These are phyloP conservation scores for Ceratocystis ficicola DNA, from an alignment of 2,329 filamentous ascomycete species.

Conservation along the genomic window DNA sequence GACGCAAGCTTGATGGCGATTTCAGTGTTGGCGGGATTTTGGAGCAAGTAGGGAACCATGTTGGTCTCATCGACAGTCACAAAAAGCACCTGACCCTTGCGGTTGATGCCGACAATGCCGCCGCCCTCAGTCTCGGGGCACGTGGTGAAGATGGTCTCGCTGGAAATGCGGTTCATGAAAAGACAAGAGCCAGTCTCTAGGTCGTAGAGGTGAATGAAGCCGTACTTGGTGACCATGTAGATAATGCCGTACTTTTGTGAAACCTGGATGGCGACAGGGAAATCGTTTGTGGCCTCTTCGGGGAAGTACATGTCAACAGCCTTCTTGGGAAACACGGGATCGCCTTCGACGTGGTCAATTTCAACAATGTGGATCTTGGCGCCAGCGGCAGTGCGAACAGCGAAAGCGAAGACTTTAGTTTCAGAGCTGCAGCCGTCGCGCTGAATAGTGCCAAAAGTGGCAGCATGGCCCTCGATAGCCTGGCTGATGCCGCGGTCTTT, in stretches of 20 bases:
- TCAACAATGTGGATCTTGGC: constrained; percentile 90
- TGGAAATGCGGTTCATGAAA: constrained; percentile 99
- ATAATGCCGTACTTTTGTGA: constrained; percentile 94
- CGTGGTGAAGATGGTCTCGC: constrained; percentile 96
- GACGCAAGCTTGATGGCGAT: constrained; percentile 95
- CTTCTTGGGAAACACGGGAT: constrained; percentile 87
- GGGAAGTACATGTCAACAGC: constrained; percentile 97
- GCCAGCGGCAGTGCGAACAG: constrained; percentile 75
- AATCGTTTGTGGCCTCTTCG: constrained; percentile 87
- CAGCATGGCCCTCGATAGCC: constrained; percentile 92
- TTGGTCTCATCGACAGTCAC: constrained; percentile 87
- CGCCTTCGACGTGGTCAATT: constrained; percentile 82
- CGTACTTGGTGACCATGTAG: constrained; percentile 96
- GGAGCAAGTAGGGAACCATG: constrained; percentile 85
- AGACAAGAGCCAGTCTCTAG: constrained; percentile 90
- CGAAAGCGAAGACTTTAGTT: constrained; percentile 94
- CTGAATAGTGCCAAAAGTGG: constrained; percentile 79
- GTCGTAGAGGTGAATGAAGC: constrained; percentile 97
- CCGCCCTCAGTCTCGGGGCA: constrained; percentile 70
- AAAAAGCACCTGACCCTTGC: constrained; percentile 90
- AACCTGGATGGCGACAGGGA: constrained; percentile 94
- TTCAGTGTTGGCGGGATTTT: constrained; percentile 87
- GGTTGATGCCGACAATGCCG: constrained; percentile 89
- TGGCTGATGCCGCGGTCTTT: constrained; percentile 94
- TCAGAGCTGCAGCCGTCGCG: constrained; percentile 81